These are phyloP conservation scores for Hypoxylon sp. DNA, from an alignment of 2,329 filamentous ascomycete species.

Conservation along the genomic window DNA sequence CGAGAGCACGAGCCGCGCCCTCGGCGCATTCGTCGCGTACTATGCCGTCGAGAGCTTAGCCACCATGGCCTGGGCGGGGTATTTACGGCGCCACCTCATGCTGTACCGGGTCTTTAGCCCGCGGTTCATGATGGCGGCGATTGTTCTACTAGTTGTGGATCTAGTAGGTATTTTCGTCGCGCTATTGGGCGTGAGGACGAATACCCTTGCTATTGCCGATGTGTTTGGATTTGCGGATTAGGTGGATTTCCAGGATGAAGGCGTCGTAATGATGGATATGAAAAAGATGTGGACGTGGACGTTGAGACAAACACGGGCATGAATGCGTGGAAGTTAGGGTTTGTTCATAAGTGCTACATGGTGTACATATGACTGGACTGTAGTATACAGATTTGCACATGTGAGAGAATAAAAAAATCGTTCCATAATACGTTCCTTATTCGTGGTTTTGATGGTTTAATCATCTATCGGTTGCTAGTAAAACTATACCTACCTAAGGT, in stretches of 20 bases:
- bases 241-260: neutral
- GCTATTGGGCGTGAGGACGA: conserved; percentile 81
- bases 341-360: neutral
- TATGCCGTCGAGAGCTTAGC: conserved; percentile 87
- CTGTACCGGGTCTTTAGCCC: conserved; percentile 94
- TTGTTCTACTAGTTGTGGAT: conserved; percentile 82
- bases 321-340: conserved; percentile 1
- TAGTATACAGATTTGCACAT: conserved; percentile 1
- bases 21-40: conserved; percentile 83
- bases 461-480: neutral
- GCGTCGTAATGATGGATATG: neutral
- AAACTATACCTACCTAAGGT: neutral
- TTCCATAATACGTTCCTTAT: neutral
- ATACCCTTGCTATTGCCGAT: conserved; percentile 83
- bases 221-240: conserved; percentile 85
- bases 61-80: conserved; percentile 91
- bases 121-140: conserved; percentile 86
- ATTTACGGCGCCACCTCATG: conserved; percentile 93
- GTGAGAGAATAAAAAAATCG: neutral
- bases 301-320: neutral
- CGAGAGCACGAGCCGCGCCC: conserved; percentile 77
- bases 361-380: neutral
- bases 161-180: conserved; percentile 78
- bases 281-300: neutral
- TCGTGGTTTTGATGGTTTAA: neutral